These are phyloP conservation scores for Ceriops decandra DNA, from an alignment of 345 rosid genomes.

Conservation along the genomic window DNA sequence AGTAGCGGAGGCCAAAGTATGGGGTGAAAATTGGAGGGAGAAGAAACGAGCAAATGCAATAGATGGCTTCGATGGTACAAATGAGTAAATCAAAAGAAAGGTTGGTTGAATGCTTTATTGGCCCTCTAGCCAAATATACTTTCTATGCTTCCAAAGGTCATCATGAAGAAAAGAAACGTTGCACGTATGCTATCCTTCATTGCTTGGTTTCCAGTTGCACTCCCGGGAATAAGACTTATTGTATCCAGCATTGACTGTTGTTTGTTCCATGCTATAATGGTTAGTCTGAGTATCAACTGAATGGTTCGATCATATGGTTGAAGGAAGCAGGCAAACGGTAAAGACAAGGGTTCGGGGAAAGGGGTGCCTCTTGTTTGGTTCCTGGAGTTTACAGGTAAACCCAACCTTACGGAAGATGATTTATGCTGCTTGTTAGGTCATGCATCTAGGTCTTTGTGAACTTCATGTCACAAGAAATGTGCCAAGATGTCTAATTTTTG, in stretches of 20 bases:
- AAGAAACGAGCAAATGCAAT: conserved; percentile 63
- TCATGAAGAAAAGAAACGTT: conserved; percentile 11
- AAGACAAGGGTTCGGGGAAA: conserved; percentile 12
- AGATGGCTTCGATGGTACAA: conserved; percentile 71
- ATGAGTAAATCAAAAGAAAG: conserved; percentile 38
- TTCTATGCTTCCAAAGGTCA: conserved; percentile 21
- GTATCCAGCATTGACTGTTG: conserved; percentile 32
- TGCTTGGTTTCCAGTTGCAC: conserved; percentile 22
- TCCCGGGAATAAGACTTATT: conserved; percentile 34
- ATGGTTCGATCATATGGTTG: conserved; percentile 23
- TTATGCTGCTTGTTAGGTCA: conserved; percentile 25
- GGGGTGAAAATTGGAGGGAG: conserved; percentile 99
- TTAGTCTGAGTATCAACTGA: conserved; percentile 5
- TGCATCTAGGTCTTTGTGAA: conserved; percentile 31
- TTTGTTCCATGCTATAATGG: conserved; percentile 23
- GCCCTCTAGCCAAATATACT: conserved; percentile 14
- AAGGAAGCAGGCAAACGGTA: conserved; percentile 20
- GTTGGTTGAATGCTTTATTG: neutral
- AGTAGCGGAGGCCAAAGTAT: conserved; percentile 94
- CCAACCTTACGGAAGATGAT: conserved; percentile 14
- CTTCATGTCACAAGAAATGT: conserved; percentile 22
- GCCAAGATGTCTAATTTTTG: conserved; percentile 36
- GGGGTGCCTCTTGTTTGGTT: neutral
- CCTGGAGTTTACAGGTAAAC: conserved; percentile 13
- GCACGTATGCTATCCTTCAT: conserved; percentile 26